Percentiles rank a stretch among this genome's conserved stretches.
Evolutionary conservation across 805 yeast genomes (phyloP).

Genomic region (Jamesozyma rosinii): DNA sequence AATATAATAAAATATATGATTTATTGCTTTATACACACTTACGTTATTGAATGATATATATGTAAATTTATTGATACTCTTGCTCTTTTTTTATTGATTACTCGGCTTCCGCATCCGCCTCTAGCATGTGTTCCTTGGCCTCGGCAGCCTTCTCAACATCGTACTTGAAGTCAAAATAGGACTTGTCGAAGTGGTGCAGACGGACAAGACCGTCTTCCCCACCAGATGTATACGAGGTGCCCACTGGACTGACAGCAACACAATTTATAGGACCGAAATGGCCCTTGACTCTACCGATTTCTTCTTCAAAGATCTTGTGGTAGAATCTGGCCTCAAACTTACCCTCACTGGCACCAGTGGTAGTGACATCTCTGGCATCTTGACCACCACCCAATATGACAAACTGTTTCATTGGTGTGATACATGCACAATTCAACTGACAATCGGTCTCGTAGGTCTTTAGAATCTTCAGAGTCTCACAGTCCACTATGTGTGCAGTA

Average conservation of each 20-base stretch:
- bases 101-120: slow-evolving; percentile 7
- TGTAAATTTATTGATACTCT: too few relatives aligned
- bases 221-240: slow-evolving; percentile 89
- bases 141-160: slow-evolving; percentile 80
- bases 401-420: slow-evolving; percentile 87
- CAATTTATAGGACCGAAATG: slow-evolving; percentile 98
- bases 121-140: slow-evolving; percentile 31
- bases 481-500: slow-evolving; percentile 67
- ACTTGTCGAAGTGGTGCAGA: slow-evolving; percentile 85
- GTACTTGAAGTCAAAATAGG: slow-evolving; percentile 85
- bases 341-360: slow-evolving; percentile 90
- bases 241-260: slow-evolving; percentile 89
- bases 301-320: slow-evolving; percentile 92
- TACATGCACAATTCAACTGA: slow-evolving; percentile 90
- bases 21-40: too few relatives aligned
- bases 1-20: too few relatives aligned
- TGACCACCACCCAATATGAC: slow-evolving; percentile 98
- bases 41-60: too few relatives aligned
- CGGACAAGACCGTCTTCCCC: slow-evolving; percentile 98
- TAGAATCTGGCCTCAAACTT: slow-evolving; percentile 93
- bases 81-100: too few relatives aligned
- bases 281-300: slow-evolving; percentile 93
- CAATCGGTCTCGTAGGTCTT: slow-evolving; percentile 80
- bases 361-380: slow-evolving; percentile 96
- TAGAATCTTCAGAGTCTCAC: slow-evolving; percentile 59